phyloP scores from a whole-genome alignment of 164 flowering plant species.

The Platanus orientalis region DNA sequence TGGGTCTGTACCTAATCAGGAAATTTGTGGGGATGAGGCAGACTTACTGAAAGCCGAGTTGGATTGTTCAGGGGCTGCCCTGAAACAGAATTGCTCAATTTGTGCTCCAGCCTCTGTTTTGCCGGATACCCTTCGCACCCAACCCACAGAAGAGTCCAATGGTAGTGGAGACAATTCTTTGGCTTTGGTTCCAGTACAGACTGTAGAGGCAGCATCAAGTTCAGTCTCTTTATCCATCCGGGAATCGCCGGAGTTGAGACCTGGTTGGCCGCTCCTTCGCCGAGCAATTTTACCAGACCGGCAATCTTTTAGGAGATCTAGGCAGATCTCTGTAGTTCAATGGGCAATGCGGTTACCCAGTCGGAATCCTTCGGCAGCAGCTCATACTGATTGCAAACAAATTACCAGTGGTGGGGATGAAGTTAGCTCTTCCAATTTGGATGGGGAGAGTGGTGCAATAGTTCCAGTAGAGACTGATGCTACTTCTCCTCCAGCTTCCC shows the following conservation, averaged over 20 bases:
- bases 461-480: constrained; percentile 40
- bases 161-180: constrained; percentile 35
- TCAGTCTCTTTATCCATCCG: constrained; percentile 29
- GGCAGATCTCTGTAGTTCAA: constrained; percentile 62
- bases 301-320: constrained; percentile 15
- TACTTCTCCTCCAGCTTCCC: constrained; percentile 23
- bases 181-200: constrained; percentile 59
- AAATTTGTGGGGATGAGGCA: constrained; percentile 9
- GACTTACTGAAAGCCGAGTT: constrained; percentile 11
- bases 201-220: constrained; percentile 31
- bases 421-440: constrained; percentile 18
- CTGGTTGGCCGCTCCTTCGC: constrained; percentile 89
- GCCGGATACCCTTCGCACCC: constrained; percentile 10
- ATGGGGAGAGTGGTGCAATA: constrained; percentile 57
- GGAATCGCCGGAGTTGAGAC: constrained; percentile 52
- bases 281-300: constrained; percentile 27
- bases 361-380: constrained; percentile 23
- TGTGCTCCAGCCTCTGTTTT: constrained; percentile 28
- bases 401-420: constrained; percentile 7
- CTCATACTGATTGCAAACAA: constrained; percentile 30
- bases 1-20: not conserved
- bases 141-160: constrained; percentile 17
- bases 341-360: constrained; percentile 67
- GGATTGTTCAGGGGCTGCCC: constrained; percentile 5
- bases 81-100: constrained; percentile 41